Percentiles rank a stretch among this genome's conserved stretches.
Evolutionary conservation across 441 rosid species (phyloP).

Genomic region (Gossypium lobatum): DNA sequence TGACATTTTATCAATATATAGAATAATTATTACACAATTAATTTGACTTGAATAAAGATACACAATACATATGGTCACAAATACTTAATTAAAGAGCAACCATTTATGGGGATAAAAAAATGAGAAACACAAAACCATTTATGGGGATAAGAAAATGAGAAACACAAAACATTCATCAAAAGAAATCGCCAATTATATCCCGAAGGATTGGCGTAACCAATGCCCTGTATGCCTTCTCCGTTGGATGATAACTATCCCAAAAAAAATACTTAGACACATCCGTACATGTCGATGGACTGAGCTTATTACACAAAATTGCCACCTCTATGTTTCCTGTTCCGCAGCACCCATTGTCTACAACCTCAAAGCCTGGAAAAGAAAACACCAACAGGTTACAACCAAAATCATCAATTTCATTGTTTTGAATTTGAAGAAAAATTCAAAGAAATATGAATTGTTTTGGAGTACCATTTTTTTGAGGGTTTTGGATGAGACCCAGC

Average conservation of each 20-base stretch:
- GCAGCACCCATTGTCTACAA: constrained; percentile 49
- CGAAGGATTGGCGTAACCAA: constrained; percentile 14
- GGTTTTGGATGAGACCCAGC: constrained; percentile 32
- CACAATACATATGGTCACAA: neutral
- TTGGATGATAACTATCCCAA: constrained; percentile 78
- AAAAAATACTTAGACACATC: constrained; percentile 41
- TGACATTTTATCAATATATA: neutral
- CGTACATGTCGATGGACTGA: constrained; percentile 29
- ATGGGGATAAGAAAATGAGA: neutral
- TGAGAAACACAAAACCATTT: neutral
- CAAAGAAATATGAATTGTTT: no score
- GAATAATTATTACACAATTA: neutral
- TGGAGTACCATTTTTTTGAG: constrained; percentile 28
- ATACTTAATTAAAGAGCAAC: neutral
- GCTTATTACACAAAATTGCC: constrained; percentile 40
- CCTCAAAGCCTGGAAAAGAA: constrained; percentile 43
- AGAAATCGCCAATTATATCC: constrained; percentile 24
- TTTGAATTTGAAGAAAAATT: no score
- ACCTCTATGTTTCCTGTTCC: constrained; percentile 58
- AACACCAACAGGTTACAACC: neutral
- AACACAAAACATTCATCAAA: constrained; percentile 3
- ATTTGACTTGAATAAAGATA: neutral
- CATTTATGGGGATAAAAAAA: neutral
- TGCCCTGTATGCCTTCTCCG: constrained; percentile 45
- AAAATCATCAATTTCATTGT: no score